Percentiles rank a stretch among this genome's conserved stretches.
Conservation (phyloP, 176 grass and related monocot genomes). For the Cenchrus americanus region DNA sequence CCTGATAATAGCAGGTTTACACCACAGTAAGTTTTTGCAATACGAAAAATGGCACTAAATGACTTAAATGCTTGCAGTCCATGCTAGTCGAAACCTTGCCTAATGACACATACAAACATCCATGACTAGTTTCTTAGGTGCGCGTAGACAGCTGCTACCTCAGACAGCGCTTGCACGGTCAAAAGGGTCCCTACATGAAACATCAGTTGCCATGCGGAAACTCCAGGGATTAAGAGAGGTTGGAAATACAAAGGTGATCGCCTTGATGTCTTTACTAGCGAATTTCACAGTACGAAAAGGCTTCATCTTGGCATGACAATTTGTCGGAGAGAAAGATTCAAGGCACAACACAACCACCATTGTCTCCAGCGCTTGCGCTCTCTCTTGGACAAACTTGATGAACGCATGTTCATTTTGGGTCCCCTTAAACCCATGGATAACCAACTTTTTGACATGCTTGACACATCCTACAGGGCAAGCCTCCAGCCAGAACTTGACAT, state of each 20-base stretch:
- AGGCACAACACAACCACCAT: neutral
- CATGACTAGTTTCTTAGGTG: neutral
- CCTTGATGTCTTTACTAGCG: neutral
- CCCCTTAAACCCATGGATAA: neutral
- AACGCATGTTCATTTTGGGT: neutral
- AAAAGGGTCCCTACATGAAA: constrained; percentile 24
- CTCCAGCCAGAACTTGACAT: constrained; percentile 5
- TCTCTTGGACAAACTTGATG: constrained; percentile 2
- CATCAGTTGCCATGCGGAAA: neutral
- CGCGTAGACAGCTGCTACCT: neutral
- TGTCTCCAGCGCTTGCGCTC: neutral
- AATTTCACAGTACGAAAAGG: neutral
- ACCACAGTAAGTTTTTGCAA: neutral
- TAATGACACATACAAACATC: neutral
- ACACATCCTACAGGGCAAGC: constrained; percentile 1
- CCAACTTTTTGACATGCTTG: neutral
- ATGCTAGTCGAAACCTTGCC: neutral
- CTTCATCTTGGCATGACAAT: neutral
- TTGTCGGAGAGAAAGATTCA: neutral
- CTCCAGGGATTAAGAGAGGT: neutral
- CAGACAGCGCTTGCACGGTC: neutral
- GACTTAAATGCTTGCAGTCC: neutral
- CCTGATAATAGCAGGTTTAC: neutral
- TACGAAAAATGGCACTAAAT: neutral
- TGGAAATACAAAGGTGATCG: neutral